Conservation (phyloP, 2,329 filamentous ascomycete species). For the Aspergillus floridensis region DNA sequence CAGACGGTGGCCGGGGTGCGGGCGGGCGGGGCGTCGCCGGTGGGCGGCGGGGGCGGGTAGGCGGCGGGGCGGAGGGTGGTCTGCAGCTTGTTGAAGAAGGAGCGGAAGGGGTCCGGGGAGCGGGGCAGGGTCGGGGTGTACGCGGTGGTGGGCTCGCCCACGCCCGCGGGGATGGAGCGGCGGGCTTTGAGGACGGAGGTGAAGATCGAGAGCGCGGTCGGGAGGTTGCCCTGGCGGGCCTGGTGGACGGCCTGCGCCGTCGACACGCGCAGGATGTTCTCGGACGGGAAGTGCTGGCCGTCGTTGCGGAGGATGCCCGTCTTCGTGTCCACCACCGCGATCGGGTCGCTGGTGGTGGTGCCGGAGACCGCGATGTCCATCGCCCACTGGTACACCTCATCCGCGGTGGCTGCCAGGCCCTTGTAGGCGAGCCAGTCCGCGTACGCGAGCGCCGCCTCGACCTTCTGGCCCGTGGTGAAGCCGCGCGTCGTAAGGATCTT, state of each 20-base stretch:
- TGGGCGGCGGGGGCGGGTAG: slow-evolving; percentile 69
- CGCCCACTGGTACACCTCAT: slow-evolving; percentile 72
- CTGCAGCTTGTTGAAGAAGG: slow-evolving; percentile 40
- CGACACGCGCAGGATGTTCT: slow-evolving; percentile 71
- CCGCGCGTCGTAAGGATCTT: slow-evolving; percentile 78
- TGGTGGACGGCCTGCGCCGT: slow-evolving; percentile 77
- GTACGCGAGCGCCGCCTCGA: slow-evolving; percentile 79
- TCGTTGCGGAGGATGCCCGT: slow-evolving; percentile 65
- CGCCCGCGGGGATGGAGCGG: slow-evolving; percentile 53
- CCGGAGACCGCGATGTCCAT: slow-evolving; percentile 68
- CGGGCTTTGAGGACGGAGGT: slow-evolving; percentile 79
- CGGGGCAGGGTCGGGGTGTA: slow-evolving; percentile 23
- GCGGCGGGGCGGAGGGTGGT: slow-evolving; percentile 52
- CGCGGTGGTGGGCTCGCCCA: slow-evolving; percentile 25
- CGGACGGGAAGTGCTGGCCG: slow-evolving; percentile 56
- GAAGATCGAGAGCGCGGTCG: slow-evolving; percentile 75
- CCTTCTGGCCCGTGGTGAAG: slow-evolving; percentile 72
- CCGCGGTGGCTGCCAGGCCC: slow-evolving; percentile 61
- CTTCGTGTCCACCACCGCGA: slow-evolving; percentile 54
- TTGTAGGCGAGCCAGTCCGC: slow-evolving; percentile 84
- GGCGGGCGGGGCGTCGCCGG: slow-evolving; percentile 66
- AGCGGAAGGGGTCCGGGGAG: slow-evolving; percentile 28
- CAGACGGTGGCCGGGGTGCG: slow-evolving; percentile 67
- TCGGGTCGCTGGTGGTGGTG: slow-evolving; percentile 13
- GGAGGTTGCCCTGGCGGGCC: slow-evolving; percentile 65